Evolutionary conservation across 306 rosid species (phyloP), one percentile per base, ranked within the genome.

Genomic region (Acacia confusa): DNA sequence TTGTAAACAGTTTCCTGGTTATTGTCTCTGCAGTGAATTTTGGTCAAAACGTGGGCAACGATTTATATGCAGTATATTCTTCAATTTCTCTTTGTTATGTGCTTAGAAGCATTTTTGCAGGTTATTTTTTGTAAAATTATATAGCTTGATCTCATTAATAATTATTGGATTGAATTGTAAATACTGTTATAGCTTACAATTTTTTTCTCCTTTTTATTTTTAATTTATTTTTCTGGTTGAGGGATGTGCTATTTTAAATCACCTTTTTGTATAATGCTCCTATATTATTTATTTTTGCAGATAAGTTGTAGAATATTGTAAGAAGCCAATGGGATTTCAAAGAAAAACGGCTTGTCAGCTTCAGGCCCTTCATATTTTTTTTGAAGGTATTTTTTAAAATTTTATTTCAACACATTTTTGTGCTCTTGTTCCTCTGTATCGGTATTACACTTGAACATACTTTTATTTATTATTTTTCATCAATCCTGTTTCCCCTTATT

Each of bases 351-450:
- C 41, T 20, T 60, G 70, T 40, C 79, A 76, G 70, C 70, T 60
- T 76, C 79, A 60, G 58, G 79, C 70, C 41, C 79, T 76, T 60
- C 41, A 76, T 60, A 25, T 40, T 60, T 58, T 76, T 14, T 76
- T 60, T 41, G 25, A 38, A 60, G 57, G 79, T 76, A 76, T 41
- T 25, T 14, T 65, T 36, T 36, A 20, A 32, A 52, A 48, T 25
- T 45, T 48, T 11, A 17, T 6, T 30, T 47, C 25, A 48, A 9
- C 17, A 1, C 41, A 50, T 72, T 48, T 15, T 15, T 12, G 38
- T 47, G 12, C 30, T 45, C 27, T 7, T 27, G 41, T 47, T 16
- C n/a, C 24, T 72, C 40, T 16, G 15, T 19, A 71, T 27, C 4
- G 0, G 11, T 25, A 16, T 27, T 47, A 47, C 22, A n/a, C 30